Evolutionary conservation across 169 alveolate genomes (phyloP).

Genomic region (Theileria sp.): DNA sequence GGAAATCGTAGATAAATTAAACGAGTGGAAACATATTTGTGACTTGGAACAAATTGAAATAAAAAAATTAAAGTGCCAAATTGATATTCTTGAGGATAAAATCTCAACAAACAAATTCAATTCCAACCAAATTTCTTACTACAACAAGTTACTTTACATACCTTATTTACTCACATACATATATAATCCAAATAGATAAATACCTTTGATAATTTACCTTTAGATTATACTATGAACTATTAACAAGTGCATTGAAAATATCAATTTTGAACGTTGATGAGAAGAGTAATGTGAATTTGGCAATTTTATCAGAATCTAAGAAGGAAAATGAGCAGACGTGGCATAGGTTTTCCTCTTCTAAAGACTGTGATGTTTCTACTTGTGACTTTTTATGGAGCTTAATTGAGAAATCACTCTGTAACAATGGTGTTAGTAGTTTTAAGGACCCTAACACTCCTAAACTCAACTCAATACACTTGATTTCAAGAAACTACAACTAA

Average conservation of each 20-base stretch:
- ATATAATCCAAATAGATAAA: neutral
- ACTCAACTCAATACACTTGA: slow-evolving; percentile 2
- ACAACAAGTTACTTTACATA: neutral
- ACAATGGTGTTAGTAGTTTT: neutral
- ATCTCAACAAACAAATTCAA: neutral
- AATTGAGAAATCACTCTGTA: slow-evolving; percentile 19
- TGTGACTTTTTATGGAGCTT: slow-evolving; percentile 25
- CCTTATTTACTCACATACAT: neutral
- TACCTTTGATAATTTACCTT: neutral
- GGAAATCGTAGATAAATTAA: neutral
- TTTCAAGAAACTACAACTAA: neutral
- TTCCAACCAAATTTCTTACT: neutral
- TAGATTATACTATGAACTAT: slow-evolving; percentile 48
- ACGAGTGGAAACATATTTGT: slow-evolving; percentile 18
- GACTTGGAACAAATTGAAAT: slow-evolving; percentile 11
- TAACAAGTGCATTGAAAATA: slow-evolving; percentile 36
- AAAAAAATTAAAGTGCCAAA: neutral
- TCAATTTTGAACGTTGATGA: slow-evolving; percentile 33
- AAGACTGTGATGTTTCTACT: slow-evolving; percentile 16
- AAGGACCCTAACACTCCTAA: slow-evolving; percentile 12
- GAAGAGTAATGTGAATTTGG: slow-evolving; percentile 34
- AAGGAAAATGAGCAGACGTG: slow-evolving; percentile 25
- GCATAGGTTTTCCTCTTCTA: slow-evolving; percentile 15
- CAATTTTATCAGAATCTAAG: slow-evolving; percentile 46
- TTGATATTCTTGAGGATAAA: slow-evolving; percentile 3